A percentile compares a stretch with the other conserved stretches of the same genome.
Evolutionary conservation across 805 yeast genomes (phyloP).

Genomic region (Myxozyma vanderwaltii): DNA sequence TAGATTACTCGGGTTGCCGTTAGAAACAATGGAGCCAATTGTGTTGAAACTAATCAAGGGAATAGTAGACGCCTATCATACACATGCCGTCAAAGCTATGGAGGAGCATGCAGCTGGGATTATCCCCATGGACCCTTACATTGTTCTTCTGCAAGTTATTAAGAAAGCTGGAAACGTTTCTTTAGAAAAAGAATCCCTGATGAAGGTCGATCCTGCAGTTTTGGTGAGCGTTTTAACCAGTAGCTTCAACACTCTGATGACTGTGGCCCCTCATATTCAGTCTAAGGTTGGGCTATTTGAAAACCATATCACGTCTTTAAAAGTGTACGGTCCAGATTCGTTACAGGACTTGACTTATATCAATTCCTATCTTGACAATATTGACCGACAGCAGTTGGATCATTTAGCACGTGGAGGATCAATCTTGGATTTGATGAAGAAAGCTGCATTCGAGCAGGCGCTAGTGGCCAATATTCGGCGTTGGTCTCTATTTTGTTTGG

Average conservation of each 20-base stretch:
- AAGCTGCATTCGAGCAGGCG: not conserved
- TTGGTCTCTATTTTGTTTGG: conserved; percentile 3
- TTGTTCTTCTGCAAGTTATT: conserved; percentile 17
- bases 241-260: conserved; percentile 8
- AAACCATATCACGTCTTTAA: conserved; percentile 10
- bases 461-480: conserved; percentile 9
- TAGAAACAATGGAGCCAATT: conserved; percentile 11
- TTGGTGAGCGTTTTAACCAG: not conserved
- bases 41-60: conserved; percentile 18
- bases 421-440: not conserved
- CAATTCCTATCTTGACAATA: conserved; percentile 1
- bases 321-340: conserved; percentile 16
- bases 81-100: not conserved
- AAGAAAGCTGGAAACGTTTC: conserved; percentile 17
- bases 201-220: conserved; percentile 7
- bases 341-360: conserved; percentile 15
- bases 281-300: conserved; percentile 6
- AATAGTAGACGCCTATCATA: conserved; percentile 6
- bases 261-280: not conserved
- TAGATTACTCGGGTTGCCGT: conserved; percentile 6
- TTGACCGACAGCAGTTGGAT: not conserved
- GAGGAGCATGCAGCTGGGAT: not conserved
- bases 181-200: conserved; percentile 7
- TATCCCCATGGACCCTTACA: conserved; percentile 13
- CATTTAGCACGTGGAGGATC: not conserved